These are phyloP conservation scores for Lodderomyces jiufengensis DNA, from an alignment of 1,139 yeast species.

Conservation along the genomic window DNA sequence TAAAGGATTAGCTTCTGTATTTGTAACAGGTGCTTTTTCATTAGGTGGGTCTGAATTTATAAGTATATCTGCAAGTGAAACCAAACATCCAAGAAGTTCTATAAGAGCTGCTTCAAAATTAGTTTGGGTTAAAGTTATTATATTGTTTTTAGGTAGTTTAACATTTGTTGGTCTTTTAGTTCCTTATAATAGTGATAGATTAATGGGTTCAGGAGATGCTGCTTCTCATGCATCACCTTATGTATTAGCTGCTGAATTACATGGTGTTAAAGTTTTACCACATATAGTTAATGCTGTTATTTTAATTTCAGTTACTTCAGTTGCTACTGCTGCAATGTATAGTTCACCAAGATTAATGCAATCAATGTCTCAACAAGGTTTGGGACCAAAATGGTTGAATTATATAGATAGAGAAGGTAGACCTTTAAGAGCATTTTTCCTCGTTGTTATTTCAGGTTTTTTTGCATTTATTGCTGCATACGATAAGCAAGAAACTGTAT, in stretches of 20 bases:
- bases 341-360: constrained; percentile 33
- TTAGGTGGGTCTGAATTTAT: constrained; percentile 29
- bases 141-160: constrained; percentile 29
- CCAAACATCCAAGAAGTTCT: constrained; percentile 28
- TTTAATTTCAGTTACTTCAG: constrained; percentile 31
- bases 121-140: constrained; percentile 32
- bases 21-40: constrained; percentile 26
- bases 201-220: constrained; percentile 19
- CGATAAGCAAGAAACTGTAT: constrained; percentile 19
- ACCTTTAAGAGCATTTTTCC: constrained; percentile 27
- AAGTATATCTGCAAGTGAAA: constrained; percentile 34
- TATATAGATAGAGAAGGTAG: constrained; percentile 33
- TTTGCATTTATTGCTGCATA: constrained; percentile 24
- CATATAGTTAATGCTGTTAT: constrained; percentile 32
- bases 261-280: constrained; percentile 28
- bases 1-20: constrained; percentile 23
- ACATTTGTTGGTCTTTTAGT: constrained; percentile 32
- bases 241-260: constrained; percentile 35
- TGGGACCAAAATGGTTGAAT: constrained; percentile 29
- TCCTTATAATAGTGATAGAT: constrained; percentile 21
- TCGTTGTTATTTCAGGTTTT: constrained; percentile 18
- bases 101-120: constrained; percentile 34
- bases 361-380: constrained; percentile 32
- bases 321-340: constrained; percentile 35
- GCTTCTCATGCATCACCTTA: constrained; percentile 37